Evolutionary conservation across 2,329 filamentous ascomycete genomes (phyloP).

Genomic region (Neobulgaria alba): DNA sequence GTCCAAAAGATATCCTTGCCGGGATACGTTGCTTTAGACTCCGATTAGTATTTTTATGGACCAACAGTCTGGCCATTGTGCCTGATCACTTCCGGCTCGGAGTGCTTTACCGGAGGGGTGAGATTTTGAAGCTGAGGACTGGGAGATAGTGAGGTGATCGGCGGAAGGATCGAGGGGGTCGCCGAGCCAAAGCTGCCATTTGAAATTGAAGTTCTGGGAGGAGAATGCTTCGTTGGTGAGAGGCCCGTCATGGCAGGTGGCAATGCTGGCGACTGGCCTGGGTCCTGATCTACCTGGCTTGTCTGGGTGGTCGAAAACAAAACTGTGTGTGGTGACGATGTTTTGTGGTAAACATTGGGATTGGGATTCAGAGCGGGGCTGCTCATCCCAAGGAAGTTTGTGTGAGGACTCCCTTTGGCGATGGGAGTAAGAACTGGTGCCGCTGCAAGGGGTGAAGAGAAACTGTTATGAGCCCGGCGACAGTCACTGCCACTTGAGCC

Average conservation of each 20-base stretch:
- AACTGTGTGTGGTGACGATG: constrained; percentile 11
- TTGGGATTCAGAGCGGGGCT: constrained; percentile 8
- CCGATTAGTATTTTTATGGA: constrained; percentile 5
- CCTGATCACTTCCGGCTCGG: constrained; percentile 16
- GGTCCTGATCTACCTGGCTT: constrained; percentile 5
- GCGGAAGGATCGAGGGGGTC: constrained; percentile 44
- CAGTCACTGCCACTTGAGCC: constrained; percentile 15
- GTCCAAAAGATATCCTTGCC: background rate
- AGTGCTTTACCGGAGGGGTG: constrained; percentile 50
- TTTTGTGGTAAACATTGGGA: constrained; percentile 10
- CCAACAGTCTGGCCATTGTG: constrained; percentile 17
- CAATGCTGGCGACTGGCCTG: constrained; percentile 20
- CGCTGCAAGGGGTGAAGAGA: constrained; percentile 24
- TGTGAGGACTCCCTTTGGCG: constrained; percentile 10
- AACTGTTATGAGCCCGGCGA: constrained; percentile 19
- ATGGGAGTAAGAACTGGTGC: constrained; percentile 24
- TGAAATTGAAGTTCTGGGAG: constrained; percentile 21
- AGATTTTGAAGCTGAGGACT: constrained; percentile 48
- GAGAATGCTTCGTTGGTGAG: constrained; percentile 38
- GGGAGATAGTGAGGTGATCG: constrained; percentile 48
- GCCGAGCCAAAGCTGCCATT: constrained; percentile 22
- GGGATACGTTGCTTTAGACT: background rate
- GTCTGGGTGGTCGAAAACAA: constrained; percentile 1
- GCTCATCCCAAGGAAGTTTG: constrained; percentile 9
- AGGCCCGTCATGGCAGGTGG: constrained; percentile 32